phyloP scores from a whole-genome alignment of 495 filamentous ascomycete species.

The Antarctomyces pellizariae region DNA sequence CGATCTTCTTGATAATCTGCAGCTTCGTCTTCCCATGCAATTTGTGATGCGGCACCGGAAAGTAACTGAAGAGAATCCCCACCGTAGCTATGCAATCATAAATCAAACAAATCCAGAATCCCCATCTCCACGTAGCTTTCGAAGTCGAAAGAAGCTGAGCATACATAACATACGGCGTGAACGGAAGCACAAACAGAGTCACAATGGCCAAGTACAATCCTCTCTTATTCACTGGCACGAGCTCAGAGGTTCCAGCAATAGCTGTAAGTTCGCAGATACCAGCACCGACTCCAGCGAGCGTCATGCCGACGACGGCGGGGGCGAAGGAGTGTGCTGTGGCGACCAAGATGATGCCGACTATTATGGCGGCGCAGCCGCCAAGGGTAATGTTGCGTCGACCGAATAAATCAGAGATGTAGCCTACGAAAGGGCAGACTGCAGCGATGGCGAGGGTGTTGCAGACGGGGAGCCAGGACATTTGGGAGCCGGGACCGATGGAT shows the following conservation, averaged over 20 bases:
- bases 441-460: conserved; percentile 2
- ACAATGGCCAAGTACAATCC: conserved; percentile 2
- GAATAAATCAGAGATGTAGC: conserved; percentile 1
- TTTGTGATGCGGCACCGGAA: neutral
- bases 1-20: conserved; percentile 2
- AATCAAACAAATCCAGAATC: conserved; percentile 2
- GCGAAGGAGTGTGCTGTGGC: conserved; percentile 1
- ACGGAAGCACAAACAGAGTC: conserved; percentile 1
- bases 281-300: conserved; percentile 2
- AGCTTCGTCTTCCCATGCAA: neutral
- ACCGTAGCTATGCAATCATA: conserved; percentile 2
- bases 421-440: conserved; percentile 1
- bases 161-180: conserved; percentile 3
- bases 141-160: conserved; percentile 2
- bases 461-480: conserved; percentile 1
- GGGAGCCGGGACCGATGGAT: neutral
- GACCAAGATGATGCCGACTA: conserved; percentile 1
- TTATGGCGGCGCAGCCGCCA: conserved; percentile 1
- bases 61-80: conserved; percentile 1
- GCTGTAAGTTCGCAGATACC: conserved; percentile 3
- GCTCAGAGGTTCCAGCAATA: conserved; percentile 1
- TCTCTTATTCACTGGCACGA: conserved; percentile 3
- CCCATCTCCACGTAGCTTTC: conserved; percentile 1
- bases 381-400: conserved; percentile 4
- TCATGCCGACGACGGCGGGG: conserved; percentile 2